Evolutionary conservation across 2,329 filamentous ascomycete genomes (phyloP), one percentile per base, ranked within the genome.

Genomic region (Phyllosticta citribraziliensis): DNA sequence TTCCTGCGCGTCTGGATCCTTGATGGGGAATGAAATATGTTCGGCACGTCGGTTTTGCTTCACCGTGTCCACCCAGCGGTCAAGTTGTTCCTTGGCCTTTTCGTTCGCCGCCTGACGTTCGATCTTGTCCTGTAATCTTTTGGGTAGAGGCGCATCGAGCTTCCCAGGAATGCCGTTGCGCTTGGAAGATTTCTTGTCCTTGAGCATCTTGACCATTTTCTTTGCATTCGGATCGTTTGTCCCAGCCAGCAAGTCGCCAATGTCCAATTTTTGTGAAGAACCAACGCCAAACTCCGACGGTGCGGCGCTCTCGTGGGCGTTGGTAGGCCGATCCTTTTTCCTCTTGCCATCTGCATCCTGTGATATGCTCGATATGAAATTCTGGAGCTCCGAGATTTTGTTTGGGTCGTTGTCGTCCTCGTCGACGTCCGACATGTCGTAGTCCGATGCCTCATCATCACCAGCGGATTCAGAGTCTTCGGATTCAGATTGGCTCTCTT

Each of bases 21-120:
- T 82, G 0, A 97, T 80, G 5, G 94, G 94, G 69, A 99, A 99
- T 20, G 87, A 81, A 12, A 99, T 79, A 72, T 96, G 91, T 65
- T 97, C 94, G 1, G 93, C 92, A 67, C 91, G 84, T 63, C 94
- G 88, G 73, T 97, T 97, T 33, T 90, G 85, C 76, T 97, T 96
- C 69, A 99, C 91, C 0, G 94, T 97, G 63, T 97, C 93, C 33
- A 88, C 88, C 94, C 94, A 99, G 67, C 91, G 85, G 65, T 89
- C 86, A 25, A 99, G 79, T 0, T 91, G 93, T 73, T 97, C 88
- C 69, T 95, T 96, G 57, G 91, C 92, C 78, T 96, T 92, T 40
- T 91, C 85, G 67, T 92, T 95, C 2, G 94, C 94, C 24, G 86
- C 91, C 58, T 80, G 79, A 57, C 94, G 89, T 69, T 96, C 88